These are phyloP conservation scores for Scheffersomyces segobiensis DNA, from an alignment of 1,139 yeast species.

Conservation along the genomic window DNA sequence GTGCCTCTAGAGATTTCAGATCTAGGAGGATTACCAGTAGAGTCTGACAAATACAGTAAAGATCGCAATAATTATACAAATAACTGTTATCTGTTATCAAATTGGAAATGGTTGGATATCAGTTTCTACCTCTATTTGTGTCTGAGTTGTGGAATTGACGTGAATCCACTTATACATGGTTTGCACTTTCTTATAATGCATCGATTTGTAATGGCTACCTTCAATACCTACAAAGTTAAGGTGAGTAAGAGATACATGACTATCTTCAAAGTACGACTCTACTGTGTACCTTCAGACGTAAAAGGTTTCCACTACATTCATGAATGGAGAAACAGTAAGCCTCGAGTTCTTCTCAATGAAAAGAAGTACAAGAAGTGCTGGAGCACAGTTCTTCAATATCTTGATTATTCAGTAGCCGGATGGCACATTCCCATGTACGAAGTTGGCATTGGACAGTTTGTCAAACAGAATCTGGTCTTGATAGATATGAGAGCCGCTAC, in stretches of 20 bases:
- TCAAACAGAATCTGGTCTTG: slow-evolving; percentile 6
- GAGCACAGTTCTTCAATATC: slow-evolving; percentile 27
- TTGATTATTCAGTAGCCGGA: slow-evolving; percentile 37
- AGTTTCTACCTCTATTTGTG: slow-evolving; percentile 10
- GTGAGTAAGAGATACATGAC: slow-evolving; percentile 1
- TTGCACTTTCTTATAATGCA: slow-evolving; percentile 40
- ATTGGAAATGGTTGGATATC: slow-evolving; percentile 59
- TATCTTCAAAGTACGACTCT: slow-evolving; percentile 45
- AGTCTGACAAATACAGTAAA: not conserved
- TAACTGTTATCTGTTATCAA: not conserved
- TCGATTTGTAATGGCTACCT: slow-evolving; percentile 48
- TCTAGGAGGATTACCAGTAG: slow-evolving; percentile 15
- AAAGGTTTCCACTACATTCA: slow-evolving; percentile 32
- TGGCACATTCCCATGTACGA: slow-evolving; percentile 12
- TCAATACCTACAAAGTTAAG: slow-evolving; percentile 19
- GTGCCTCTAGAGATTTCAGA: slow-evolving; percentile 33
- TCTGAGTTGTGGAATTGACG: not conserved
- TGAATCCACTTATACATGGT: slow-evolving; percentile 28
- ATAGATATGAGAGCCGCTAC: not conserved
- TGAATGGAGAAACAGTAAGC: slow-evolving; percentile 28
- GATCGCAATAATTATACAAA: not conserved
- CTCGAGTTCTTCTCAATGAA: slow-evolving; percentile 16
- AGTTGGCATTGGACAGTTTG: not conserved
- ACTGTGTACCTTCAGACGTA: slow-evolving; percentile 49
- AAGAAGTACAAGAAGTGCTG: slow-evolving; percentile 30